Conservation (phyloP, 768 basidiomycete genomes). For the Xerocomellus chrysenteron region DNA sequence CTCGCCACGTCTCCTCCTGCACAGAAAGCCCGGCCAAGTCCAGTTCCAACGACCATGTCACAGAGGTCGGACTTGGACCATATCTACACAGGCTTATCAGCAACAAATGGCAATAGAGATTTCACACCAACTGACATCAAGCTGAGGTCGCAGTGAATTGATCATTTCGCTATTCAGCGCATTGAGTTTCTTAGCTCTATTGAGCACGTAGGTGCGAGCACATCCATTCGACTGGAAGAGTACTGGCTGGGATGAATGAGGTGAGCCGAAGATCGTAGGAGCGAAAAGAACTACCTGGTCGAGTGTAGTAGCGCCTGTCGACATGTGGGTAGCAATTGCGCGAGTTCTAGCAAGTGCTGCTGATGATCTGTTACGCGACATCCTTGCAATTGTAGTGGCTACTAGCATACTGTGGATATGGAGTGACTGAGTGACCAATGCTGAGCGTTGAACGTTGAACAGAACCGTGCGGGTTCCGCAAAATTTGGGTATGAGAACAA, state of each 20-base stretch:
- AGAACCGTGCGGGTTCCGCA: conserved; percentile 1
- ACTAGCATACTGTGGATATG: conserved; percentile 27
- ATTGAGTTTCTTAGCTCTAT: conserved; percentile 79
- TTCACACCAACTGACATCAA: conserved; percentile 55
- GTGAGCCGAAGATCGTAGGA: neutral
- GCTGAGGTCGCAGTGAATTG: conserved; percentile 60
- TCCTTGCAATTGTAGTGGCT: conserved; percentile 25
- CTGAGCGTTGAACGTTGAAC: neutral
- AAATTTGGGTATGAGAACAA: conserved; percentile 11
- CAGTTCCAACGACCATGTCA: conserved; percentile 70
- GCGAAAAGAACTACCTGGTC: conserved; percentile 23
- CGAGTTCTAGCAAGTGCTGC: conserved; percentile 31
- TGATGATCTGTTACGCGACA: conserved; percentile 27
- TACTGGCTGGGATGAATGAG: conserved; percentile 44
- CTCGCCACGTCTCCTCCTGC: conserved; percentile 93
- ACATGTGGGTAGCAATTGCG: conserved; percentile 37
- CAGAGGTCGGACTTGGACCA: conserved; percentile 74
- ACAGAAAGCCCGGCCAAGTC: conserved; percentile 79
- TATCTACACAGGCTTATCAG: conserved; percentile 45
- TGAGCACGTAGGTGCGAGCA: conserved; percentile 72
- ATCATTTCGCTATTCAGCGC: conserved; percentile 82
- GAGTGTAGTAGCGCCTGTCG: conserved; percentile 21
- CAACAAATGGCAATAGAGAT: neutral
- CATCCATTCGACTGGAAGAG: conserved; percentile 66
- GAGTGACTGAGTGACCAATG: neutral